Conservation (phyloP, 371 early-diverging fungal genomes). For the Mucor lusitanicus region DNA sequence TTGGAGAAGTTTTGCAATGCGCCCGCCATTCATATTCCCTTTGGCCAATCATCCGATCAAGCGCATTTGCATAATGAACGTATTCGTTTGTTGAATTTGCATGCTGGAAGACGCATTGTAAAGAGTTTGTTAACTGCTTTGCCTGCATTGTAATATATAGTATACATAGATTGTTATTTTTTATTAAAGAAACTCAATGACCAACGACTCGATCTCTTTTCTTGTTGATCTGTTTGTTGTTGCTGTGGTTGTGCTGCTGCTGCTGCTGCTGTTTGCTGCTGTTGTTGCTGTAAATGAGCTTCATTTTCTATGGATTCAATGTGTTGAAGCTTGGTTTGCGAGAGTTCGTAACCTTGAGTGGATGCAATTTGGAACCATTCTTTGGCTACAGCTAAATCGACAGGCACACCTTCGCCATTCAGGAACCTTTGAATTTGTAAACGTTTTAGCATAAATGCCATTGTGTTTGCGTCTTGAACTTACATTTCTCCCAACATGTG, state of each 20-base stretch:
- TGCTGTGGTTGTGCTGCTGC: constrained; percentile 2
- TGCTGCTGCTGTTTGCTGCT: constrained; percentile 5
- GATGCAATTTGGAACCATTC: constrained; percentile 52
- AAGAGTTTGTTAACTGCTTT: constrained; percentile 35
- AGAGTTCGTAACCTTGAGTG: constrained; percentile 47
- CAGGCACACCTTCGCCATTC: constrained; percentile 50
- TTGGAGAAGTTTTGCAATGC: constrained; percentile 74
- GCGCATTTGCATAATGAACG: constrained; percentile 83
- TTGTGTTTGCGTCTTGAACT: too few species aligned
- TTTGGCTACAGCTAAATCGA: constrained; percentile 44
- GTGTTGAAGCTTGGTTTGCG: constrained; percentile 34
- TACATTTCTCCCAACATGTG: constrained; percentile 56
- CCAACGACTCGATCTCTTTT: constrained; percentile 44
- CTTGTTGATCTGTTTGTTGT: constrained; percentile 10
- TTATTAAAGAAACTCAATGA: constrained; percentile 35
- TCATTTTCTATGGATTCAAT: constrained; percentile 17
- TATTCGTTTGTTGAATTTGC: constrained; percentile 69
- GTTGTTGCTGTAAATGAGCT: constrained; percentile 2
- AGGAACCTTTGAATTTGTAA: constrained; percentile 30
- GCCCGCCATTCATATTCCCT: constrained; percentile 76
- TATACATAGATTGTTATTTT: not conserved
- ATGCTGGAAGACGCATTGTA: constrained; percentile 70
- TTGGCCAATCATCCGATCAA: constrained; percentile 83
- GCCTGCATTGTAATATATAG: constrained; percentile 3
- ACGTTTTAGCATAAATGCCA: too few species aligned